Percentiles rank a stretch among this genome's conserved stretches.
phyloP scores from a whole-genome alignment of 2,329 filamentous ascomycete genomes.

The Cercospora beticola region DNA sequence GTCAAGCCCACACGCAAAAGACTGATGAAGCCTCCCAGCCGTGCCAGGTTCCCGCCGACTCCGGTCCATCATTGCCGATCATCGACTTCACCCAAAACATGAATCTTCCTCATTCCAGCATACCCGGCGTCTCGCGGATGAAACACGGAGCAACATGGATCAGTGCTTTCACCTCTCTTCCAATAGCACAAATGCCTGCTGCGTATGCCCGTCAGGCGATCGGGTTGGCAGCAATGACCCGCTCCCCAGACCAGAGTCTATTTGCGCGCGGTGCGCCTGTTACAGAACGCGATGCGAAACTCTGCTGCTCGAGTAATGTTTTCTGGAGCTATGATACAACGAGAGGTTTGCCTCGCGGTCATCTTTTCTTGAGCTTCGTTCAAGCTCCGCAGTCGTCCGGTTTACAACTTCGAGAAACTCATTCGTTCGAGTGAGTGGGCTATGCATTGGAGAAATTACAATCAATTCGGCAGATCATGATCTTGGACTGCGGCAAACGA shows the following conservation, averaged over 20 bases:
- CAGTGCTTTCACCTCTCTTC: neutral
- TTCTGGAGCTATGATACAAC: slow-evolving; percentile 7
- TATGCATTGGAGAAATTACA: neutral
- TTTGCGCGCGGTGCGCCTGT: neutral
- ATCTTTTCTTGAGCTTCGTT: neutral
- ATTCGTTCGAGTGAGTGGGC: neutral
- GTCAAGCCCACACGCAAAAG: neutral
- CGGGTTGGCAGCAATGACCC: slow-evolving; percentile 1
- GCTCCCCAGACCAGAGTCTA: neutral
- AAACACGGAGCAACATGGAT: slow-evolving; percentile 6
- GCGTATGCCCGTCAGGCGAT: neutral
- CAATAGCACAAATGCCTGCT: neutral
- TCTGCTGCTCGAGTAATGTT: slow-evolving; percentile 12
- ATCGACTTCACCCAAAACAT: slow-evolving; percentile 1
- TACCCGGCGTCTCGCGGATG: neutral
- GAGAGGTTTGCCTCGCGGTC: neutral
- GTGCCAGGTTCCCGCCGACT: slow-evolving; percentile 2
- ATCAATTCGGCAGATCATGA: neutral
- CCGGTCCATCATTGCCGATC: slow-evolving; percentile 2
- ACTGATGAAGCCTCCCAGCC: neutral
- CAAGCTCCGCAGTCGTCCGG: neutral
- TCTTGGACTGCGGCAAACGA: neutral
- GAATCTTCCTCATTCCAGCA: slow-evolving; percentile 1
- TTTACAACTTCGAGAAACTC: neutral
- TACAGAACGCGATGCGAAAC: slow-evolving; percentile 14